Base-by-base conservation (phyloP, 176 grass and related monocot species). In the Phragmites australis region DNA sequence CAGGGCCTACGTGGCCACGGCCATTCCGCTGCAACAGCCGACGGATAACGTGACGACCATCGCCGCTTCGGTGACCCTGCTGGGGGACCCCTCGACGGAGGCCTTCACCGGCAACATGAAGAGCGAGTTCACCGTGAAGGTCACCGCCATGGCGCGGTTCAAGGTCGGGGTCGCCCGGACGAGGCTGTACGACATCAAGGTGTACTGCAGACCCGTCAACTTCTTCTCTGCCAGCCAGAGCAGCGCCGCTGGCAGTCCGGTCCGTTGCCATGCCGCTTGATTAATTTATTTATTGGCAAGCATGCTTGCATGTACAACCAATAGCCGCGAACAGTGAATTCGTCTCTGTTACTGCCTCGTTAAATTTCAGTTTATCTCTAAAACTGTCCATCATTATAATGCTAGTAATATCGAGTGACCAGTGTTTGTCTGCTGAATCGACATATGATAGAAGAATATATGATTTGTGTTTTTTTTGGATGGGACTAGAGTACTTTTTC, bases 81-180 rank as follows among this genome's bases (percentile, higher is more conserved):
- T 30, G 12, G 13, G 21, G 0, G 37, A 14, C 0, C 0, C 7
- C 6, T 31, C 6, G 9, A 1, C 1, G 3, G 1, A 10, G 14
- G 9, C 3, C 1, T 15, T 25, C 71, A 40, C 21, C 6, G 6
- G 71, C 21, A 40, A 40, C 6, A 22, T 0, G 48, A 15, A 1
- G 4, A 56, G 12, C 51, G 8, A 0, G 0, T 56, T 74, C 51
- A 0, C 2, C 51, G 71, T 74, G 12, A 0, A 0, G 32, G 11
- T 74, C 51, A 41, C 32, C 51, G 12, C 71, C 16, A 4, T 30
- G 17, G 74, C 10, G 25, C 8, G 4, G 41, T 77, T 77, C 74
- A 62, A 48, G 56, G 8, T 62, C 42, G 75, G 75, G 11, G 11
- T n/a, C 18, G 11, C 58, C 2, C 15, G 13, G 44, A 78, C 75